Percentiles rank a stretch among this genome's conserved stretches.
Evolutionary conservation across 2,329 filamentous ascomycete genomes (phyloP).

Genomic region (Alternaria dauci): DNA sequence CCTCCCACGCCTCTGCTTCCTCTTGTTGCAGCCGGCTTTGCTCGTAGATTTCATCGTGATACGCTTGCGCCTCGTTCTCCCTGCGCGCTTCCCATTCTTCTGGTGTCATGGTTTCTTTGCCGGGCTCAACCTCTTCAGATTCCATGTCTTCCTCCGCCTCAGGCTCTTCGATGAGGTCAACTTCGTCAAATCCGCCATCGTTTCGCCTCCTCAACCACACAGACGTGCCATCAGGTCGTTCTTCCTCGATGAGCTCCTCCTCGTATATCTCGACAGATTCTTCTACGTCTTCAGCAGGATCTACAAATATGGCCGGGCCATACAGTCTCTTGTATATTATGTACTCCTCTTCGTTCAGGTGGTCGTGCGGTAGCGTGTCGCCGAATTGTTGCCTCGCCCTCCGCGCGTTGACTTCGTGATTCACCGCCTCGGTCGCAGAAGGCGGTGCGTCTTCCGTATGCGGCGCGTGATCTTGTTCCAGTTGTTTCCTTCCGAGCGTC

Average conservation of each 20-base stretch:
- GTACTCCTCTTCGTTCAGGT: slow-evolving; percentile 75
- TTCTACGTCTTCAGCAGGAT: slow-evolving; percentile 63
- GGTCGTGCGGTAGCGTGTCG: slow-evolving; percentile 75
- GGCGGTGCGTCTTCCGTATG: slow-evolving; percentile 9
- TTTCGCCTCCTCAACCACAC: slow-evolving; percentile 64
- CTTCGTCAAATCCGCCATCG: slow-evolving; percentile 68
- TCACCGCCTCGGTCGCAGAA: slow-evolving; percentile 34
- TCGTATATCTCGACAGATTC: slow-evolving; percentile 56
- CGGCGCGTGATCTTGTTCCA: slow-evolving; percentile 17
- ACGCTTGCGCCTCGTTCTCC: slow-evolving; percentile 43
- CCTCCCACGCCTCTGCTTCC: slow-evolving; percentile 51
- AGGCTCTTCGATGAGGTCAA: slow-evolving; percentile 52
- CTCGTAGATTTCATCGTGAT: slow-evolving; percentile 50
- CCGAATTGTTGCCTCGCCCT: slow-evolving; percentile 78
- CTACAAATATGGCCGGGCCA: slow-evolving; percentile 72
- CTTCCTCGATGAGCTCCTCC: slow-evolving; percentile 53
- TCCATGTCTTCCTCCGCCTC: background rate
- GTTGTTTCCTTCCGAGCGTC: slow-evolving; percentile 21
- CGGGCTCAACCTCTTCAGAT: slow-evolving; percentile 39
- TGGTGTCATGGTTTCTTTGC: slow-evolving; percentile 36
- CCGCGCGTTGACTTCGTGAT: slow-evolving; percentile 70
- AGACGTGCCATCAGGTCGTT: slow-evolving; percentile 40
- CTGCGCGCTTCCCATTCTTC: slow-evolving; percentile 47
- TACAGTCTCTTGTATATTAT: slow-evolving; percentile 81
- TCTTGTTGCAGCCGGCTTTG: slow-evolving; percentile 54